Conservation (phyloP, 2,329 filamentous ascomycete species). For the Cryoendolithus antarcticus region DNA sequence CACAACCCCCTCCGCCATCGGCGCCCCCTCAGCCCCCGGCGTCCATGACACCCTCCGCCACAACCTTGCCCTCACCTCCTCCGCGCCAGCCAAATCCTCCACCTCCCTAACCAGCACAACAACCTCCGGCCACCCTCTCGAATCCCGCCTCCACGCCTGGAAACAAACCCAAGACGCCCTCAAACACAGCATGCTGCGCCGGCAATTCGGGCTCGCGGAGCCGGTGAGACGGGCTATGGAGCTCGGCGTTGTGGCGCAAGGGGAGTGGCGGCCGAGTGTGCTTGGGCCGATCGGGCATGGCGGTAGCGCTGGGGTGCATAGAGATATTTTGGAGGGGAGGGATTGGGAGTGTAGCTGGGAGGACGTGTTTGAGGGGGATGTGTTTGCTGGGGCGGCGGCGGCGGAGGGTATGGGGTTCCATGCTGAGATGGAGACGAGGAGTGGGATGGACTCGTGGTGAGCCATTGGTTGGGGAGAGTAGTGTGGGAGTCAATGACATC, state of each 20-base stretch:
- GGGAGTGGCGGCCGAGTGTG: constrained; percentile 66
- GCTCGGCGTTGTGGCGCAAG: constrained; percentile 69
- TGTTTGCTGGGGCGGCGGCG: constrained; percentile 51
- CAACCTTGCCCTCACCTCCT: constrained; percentile 51
- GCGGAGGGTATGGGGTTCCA: constrained; percentile 51
- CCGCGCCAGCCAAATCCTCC: constrained; percentile 34
- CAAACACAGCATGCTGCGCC: constrained; percentile 79
- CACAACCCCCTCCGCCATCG: constrained; percentile 36
- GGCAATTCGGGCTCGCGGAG: constrained; percentile 84
- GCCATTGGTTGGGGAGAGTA: background rate
- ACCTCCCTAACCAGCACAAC: constrained; percentile 29
- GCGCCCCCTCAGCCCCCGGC: constrained; percentile 81
- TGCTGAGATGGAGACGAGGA: constrained; percentile 64
- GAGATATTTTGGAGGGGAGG: constrained; percentile 72
- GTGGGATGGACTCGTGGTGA: constrained; percentile 4
- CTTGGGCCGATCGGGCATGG: constrained; percentile 38
- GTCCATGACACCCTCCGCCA: constrained; percentile 86
- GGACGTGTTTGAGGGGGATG: constrained; percentile 72
- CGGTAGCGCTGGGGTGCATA: constrained; percentile 56
- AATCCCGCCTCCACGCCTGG: constrained; percentile 81
- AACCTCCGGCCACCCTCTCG: constrained; percentile 69
- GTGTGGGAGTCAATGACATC: too few relatives aligned
- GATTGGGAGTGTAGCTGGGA: constrained; percentile 80
- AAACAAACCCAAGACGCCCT: constrained; percentile 74
- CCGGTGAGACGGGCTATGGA: constrained; percentile 91